These are phyloP conservation scores for Cryomyces antarcticus DNA, from an alignment of 495 filamentous ascomycete species.

Conservation along the genomic window DNA sequence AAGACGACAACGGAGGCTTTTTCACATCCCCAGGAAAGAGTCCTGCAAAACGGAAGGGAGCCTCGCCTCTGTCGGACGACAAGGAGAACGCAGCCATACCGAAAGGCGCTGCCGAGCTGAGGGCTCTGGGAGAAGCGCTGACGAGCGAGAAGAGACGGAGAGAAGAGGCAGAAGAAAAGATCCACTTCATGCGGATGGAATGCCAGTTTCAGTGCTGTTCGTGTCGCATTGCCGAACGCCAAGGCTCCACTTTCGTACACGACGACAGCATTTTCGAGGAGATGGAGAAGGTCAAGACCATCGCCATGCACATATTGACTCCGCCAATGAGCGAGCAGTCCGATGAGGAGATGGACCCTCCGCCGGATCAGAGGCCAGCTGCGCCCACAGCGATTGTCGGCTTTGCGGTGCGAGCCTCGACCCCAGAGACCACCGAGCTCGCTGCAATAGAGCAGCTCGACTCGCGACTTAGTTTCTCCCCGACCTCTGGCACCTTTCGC, in stretches of 20 bases:
- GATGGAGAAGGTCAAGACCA: constrained; percentile 13
- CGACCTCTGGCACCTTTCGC: constrained; percentile 14
- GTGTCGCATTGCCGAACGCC: constrained; percentile 33
- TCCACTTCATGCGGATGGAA: constrained; percentile 68
- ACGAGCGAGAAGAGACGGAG: constrained; percentile 44
- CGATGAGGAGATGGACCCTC: background rate
- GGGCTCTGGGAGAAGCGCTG: constrained; percentile 39
- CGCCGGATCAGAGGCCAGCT: too few relatives aligned
- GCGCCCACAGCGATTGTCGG: too few relatives aligned
- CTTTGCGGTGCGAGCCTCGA: too few relatives aligned
- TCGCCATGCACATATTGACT: constrained; percentile 6
- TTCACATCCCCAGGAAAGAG: constrained; percentile 16
- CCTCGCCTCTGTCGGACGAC: constrained; percentile 12
- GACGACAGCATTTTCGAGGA: constrained; percentile 16
- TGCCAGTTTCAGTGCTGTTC: constrained; percentile 56
- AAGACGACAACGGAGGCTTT: constrained; percentile 17
- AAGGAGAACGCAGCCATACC: constrained; percentile 19
- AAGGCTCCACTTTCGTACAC: constrained; percentile 29
- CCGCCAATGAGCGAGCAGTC: constrained; percentile 1
- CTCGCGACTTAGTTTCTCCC: constrained; percentile 10
- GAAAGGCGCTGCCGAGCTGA: constrained; percentile 20
- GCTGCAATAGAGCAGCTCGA: background rate
- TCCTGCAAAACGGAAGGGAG: constrained; percentile 10
- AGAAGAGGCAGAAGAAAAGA: constrained; percentile 44
- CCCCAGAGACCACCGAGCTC: background rate